phyloP scores from a whole-genome alignment of 2,329 filamentous ascomycete genomes.

The Botryotinia calthae region DNA sequence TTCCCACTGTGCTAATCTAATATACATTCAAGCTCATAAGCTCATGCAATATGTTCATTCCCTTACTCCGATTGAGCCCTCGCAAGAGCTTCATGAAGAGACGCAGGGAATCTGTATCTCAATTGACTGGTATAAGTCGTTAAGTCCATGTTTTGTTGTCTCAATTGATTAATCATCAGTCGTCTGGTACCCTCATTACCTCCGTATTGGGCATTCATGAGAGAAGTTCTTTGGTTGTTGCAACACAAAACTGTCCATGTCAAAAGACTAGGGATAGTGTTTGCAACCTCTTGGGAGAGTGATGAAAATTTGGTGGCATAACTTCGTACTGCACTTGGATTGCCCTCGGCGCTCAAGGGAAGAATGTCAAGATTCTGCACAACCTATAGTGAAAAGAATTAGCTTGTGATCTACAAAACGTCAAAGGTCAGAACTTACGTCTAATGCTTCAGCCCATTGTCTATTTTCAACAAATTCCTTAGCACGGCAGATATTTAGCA shows the following conservation, averaged over 20 bases:
- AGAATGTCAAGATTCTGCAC: slow-evolving; percentile 76
- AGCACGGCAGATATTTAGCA: slow-evolving; percentile 59
- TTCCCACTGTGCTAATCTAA: not conserved
- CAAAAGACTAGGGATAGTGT: slow-evolving; percentile 85
- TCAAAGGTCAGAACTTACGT: slow-evolving; percentile 51
- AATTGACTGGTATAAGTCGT: slow-evolving; percentile 94
- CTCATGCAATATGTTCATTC: not conserved
- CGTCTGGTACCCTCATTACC: slow-evolving; percentile 64
- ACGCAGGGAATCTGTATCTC: slow-evolving; percentile 82
- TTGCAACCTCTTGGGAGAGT: slow-evolving; percentile 76
- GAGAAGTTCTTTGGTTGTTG: slow-evolving; percentile 69
- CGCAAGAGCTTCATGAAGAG: slow-evolving; percentile 84
- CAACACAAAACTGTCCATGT: slow-evolving; percentile 93
- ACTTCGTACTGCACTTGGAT: slow-evolving; percentile 74
- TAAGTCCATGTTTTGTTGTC: slow-evolving; percentile 81
- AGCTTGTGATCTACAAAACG: slow-evolving; percentile 24
- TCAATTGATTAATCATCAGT: slow-evolving; percentile 66
- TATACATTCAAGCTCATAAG: slow-evolving; percentile 9
- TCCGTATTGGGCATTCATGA: slow-evolving; percentile 70
- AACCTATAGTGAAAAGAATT: slow-evolving; percentile 50
- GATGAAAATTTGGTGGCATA: slow-evolving; percentile 78
- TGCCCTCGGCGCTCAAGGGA: slow-evolving; percentile 71
- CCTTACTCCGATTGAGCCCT: slow-evolving; percentile 51
- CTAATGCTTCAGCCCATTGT: slow-evolving; percentile 60
- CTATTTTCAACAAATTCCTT: slow-evolving; percentile 57